A percentile compares a stretch with the other conserved stretches of the same genome.
Evolutionary conservation across 495 filamentous ascomycete genomes (phyloP).

Genomic region (Neurospora sp.): DNA sequence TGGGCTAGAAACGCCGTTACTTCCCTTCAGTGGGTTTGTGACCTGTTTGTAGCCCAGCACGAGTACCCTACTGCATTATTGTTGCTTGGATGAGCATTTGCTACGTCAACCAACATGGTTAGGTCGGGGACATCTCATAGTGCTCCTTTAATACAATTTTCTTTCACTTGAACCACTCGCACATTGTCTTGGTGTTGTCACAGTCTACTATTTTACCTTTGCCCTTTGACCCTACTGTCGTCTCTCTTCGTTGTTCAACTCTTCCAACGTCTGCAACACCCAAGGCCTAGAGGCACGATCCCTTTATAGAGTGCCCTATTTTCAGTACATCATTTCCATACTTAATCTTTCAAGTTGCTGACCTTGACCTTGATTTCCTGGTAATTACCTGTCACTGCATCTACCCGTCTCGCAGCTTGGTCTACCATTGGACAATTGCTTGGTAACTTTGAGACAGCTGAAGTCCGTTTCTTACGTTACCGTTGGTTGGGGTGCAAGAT

Average conservation of each 20-base stretch:
- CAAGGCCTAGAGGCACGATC: not conserved
- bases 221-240: not conserved
- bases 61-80: slow-evolving; percentile 1
- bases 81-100: not conserved
- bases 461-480: not conserved
- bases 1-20: not conserved
- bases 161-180: not conserved
- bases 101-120: slow-evolving; percentile 1
- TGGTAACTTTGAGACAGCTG: not conserved
- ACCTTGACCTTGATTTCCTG: not conserved
- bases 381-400: not conserved
- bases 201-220: not conserved
- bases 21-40: not conserved
- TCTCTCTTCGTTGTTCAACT: not conserved
- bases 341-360: not conserved
- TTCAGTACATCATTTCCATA: not conserved
- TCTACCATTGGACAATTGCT: not conserved
- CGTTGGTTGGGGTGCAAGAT: not conserved
- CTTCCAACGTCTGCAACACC: not conserved
- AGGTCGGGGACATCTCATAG: not conserved
- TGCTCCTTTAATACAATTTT: not conserved
- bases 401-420: not conserved
- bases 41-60: not conserved
- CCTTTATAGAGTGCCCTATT: not conserved
- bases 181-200: not conserved